These are phyloP conservation scores for Fraxinus latifolia DNA, from an alignment of 305 asterid genomes.

Conservation along the genomic window DNA sequence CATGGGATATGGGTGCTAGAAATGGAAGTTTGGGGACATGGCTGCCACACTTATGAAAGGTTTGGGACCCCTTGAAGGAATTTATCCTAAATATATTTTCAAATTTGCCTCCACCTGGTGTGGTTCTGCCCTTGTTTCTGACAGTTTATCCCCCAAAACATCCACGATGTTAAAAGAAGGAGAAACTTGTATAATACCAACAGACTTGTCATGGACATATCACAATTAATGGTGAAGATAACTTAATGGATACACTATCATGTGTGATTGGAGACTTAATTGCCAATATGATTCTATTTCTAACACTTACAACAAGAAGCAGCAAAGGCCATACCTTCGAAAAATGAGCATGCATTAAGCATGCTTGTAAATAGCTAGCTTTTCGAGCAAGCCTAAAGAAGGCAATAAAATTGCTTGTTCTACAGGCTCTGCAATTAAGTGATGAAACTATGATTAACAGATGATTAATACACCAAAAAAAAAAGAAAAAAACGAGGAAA, in stretches of 20 bases:
- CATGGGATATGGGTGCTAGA: not conserved
- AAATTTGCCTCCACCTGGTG: not conserved
- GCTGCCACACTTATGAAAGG: not conserved
- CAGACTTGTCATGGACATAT: conserved; percentile 5
- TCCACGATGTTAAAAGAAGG: not conserved
- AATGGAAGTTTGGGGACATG: not conserved
- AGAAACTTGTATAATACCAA: not conserved
- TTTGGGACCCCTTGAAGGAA: not conserved
- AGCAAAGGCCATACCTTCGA: conserved; percentile 64
- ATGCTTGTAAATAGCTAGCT: conserved; percentile 95
- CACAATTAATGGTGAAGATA: conserved; percentile 7
- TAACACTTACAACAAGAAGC: not conserved
- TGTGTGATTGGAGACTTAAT: conserved; percentile 4
- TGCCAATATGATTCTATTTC: conserved; percentile 3
- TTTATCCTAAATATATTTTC: not conserved
- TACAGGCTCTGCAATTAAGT: conserved; percentile 78
- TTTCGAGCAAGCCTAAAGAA: conserved; percentile 91
- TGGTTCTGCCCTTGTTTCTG: conserved; percentile 10
- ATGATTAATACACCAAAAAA: not conserved
- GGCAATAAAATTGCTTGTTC: conserved; percentile 88
- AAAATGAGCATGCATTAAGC: conserved; percentile 99
- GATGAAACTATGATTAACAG: conserved; percentile 17
- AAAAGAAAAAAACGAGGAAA: not conserved
- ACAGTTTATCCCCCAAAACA: conserved; percentile 11
- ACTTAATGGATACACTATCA: not conserved